These are phyloP conservation scores for Kwoniella sp. DNA, from an alignment of 768 basidiomycete genomes.

Conservation along the genomic window DNA sequence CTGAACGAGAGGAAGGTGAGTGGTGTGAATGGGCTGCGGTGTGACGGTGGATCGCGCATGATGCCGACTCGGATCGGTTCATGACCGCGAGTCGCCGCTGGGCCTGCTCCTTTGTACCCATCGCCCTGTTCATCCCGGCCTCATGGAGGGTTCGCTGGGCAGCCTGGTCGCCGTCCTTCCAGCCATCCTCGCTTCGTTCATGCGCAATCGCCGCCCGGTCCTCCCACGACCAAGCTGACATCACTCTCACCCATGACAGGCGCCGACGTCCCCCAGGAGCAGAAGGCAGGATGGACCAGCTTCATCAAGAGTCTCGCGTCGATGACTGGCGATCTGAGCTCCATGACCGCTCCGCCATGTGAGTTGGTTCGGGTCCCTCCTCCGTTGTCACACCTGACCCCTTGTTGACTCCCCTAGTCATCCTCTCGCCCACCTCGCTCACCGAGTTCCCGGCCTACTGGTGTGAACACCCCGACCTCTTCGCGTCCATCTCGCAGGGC, in stretches of 20 bases:
- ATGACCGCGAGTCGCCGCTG: not conserved
- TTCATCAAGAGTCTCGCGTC: conserved; percentile 85
- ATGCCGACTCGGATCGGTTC: not conserved
- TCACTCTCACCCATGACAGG: conserved; percentile 16
- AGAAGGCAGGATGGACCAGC: conserved; percentile 80
- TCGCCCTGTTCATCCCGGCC: not conserved
- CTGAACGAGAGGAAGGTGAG: conserved; percentile 13
- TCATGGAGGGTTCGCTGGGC: not conserved
- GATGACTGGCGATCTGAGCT: conserved; percentile 79
- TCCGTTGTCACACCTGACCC: not conserved
- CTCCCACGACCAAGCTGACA: not conserved
- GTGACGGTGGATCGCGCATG: too few species aligned
- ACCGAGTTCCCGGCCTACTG: conserved; percentile 96
- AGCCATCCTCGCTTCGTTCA: not conserved
- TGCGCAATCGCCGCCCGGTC: not conserved
- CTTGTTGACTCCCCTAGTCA: conserved; percentile 53
- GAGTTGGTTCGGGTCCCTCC: conserved; percentile 21
- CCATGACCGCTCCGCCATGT: conserved; percentile 53
- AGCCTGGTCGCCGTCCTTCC: not conserved
- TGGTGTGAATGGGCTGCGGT: too few species aligned
- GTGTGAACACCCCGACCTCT: conserved; percentile 89
- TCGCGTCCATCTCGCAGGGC: conserved; percentile 78
- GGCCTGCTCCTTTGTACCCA: not conserved
- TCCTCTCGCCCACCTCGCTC: conserved; percentile 81
- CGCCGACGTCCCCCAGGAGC: conserved; percentile 67